Conservation (phyloP, 2,329 filamentous ascomycete species). For the Coleophoma cylindrospora region DNA sequence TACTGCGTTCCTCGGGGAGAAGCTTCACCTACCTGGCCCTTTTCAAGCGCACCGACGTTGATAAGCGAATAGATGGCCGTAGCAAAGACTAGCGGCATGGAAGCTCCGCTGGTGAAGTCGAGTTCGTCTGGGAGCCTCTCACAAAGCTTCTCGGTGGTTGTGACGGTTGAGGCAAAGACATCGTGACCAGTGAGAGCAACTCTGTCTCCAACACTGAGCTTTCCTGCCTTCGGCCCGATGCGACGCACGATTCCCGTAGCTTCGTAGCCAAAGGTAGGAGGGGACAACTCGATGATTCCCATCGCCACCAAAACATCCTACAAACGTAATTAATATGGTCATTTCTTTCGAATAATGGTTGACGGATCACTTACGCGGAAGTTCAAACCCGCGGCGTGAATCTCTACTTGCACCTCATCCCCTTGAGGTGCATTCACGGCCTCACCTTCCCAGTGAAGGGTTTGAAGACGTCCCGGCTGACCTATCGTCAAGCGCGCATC, state of each 20-base stretch:
- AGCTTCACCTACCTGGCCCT: not conserved
- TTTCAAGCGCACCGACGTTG: constrained; percentile 4
- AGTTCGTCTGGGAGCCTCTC: not conserved
- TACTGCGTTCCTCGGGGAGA: not conserved
- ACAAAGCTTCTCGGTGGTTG: not conserved
- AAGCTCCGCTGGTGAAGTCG: not conserved
- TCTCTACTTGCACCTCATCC: constrained; percentile 8
- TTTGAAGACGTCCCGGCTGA: constrained; percentile 10
- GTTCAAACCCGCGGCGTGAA: constrained; percentile 3
- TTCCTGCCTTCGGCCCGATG: constrained; percentile 14
- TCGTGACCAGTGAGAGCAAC: constrained; percentile 6
- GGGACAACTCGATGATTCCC: constrained; percentile 14
- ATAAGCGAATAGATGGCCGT: not conserved
- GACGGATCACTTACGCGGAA: constrained; percentile 8
- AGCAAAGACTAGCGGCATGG: not conserved
- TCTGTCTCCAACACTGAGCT: constrained; percentile 19
- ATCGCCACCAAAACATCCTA: constrained; percentile 13
- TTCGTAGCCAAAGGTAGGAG: constrained; percentile 16
- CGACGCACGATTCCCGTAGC: constrained; percentile 16
- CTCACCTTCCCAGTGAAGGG: constrained; percentile 9
- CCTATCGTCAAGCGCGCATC: constrained; percentile 9
- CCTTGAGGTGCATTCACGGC: not conserved
- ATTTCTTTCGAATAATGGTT: not conserved
- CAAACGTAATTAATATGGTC: not conserved
- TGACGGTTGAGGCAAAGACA: not conserved